Evolutionary conservation across 495 filamentous ascomycete species (phyloP).

Genomic region (Aspergillus homomorphus): DNA sequence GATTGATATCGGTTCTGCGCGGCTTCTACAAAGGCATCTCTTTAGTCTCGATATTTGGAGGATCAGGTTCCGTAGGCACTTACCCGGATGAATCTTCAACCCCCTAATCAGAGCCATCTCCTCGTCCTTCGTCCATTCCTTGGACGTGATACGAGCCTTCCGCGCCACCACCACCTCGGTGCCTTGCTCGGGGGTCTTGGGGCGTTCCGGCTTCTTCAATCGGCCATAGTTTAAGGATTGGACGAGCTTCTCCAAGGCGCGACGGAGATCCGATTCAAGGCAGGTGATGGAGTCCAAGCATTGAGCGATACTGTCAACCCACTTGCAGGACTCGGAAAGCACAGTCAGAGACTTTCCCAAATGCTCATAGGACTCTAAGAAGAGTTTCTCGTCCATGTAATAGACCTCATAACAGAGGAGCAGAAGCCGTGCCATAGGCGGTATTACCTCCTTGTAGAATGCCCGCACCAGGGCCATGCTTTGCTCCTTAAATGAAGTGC

Average conservation of each 20-base stretch:
- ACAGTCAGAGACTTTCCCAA: constrained; percentile 16
- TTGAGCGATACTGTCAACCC: constrained; percentile 5
- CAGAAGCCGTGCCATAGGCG: constrained; percentile 20
- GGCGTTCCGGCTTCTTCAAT: neutral
- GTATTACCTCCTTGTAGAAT: constrained; percentile 26
- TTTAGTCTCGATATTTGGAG: neutral
- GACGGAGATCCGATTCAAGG: neutral
- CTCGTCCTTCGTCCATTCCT: constrained; percentile 20
- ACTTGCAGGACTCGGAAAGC: constrained; percentile 14
- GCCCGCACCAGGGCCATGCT: constrained; percentile 13
- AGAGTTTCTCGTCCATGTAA: constrained; percentile 7
- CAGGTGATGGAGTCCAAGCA: constrained; percentile 2
- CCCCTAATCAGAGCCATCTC: constrained; percentile 18
- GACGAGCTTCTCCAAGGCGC: constrained; percentile 11
- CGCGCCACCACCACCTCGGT: too few species aligned
- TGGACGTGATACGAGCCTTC: neutral
- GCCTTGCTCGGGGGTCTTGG: constrained; percentile 1
- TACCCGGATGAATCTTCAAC: constrained; percentile 22
- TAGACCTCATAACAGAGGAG: constrained; percentile 24
- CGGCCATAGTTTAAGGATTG: neutral
- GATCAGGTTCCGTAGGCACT: neutral
- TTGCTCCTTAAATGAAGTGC: neutral
- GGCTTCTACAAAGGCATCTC: constrained; percentile 5
- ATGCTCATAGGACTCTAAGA: constrained; percentile 10
- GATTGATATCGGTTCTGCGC: constrained; percentile 15